phyloP scores from a whole-genome alignment of 345 rosid genomes.

The Rhodamnia argentea region DNA sequence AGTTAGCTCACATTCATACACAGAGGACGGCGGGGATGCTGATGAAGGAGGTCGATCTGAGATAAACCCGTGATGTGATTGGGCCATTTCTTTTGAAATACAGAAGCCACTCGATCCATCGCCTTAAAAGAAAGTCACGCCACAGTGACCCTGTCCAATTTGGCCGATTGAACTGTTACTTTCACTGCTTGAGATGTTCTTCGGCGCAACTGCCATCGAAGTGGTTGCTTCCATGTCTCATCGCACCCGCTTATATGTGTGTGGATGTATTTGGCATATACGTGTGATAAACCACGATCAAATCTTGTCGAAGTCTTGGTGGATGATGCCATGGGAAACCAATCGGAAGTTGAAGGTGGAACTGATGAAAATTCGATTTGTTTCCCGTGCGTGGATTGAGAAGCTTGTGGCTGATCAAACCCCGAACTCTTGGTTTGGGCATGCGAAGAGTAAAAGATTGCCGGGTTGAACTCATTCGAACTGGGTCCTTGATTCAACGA shows the following conservation, averaged over 20 bases:
- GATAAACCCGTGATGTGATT: neutral
- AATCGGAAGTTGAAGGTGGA: neutral
- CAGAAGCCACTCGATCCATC: neutral
- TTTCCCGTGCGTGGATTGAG: neutral
- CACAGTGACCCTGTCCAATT: neutral
- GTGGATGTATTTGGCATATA: neutral
- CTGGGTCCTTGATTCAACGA: neutral
- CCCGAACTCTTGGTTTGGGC: neutral
- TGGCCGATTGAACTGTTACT: neutral
- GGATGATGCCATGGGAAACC: neutral
- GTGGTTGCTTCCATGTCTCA: neutral
- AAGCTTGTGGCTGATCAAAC: neutral
- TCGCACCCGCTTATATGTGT: neutral
- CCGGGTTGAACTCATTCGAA: neutral
- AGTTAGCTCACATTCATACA: slow-evolving; percentile 5
- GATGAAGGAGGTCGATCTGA: neutral
- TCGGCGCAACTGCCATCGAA: neutral
- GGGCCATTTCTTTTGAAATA: neutral
- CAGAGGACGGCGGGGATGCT: slow-evolving; percentile 1
- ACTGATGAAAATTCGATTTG: neutral
- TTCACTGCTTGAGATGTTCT: neutral
- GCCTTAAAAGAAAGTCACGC: neutral
- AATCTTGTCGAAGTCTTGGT: too few species aligned
- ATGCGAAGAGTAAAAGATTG: neutral
- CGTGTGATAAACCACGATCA: neutral